Evolutionary conservation across 1,284 basidiomycete genomes (phyloP).

Genomic region (Cryptococcus wingfieldii): DNA sequence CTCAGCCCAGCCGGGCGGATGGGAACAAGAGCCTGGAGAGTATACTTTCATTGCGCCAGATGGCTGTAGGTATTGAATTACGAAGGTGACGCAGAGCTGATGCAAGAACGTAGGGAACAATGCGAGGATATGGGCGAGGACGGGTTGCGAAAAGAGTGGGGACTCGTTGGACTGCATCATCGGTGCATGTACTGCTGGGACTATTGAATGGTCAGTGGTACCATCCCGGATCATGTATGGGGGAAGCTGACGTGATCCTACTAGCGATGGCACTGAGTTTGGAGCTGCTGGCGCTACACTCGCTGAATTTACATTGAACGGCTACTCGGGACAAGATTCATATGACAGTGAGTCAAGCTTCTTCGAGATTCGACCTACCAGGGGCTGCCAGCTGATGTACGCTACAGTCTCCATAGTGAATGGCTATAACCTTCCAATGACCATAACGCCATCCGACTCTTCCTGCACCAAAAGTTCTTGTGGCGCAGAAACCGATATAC

Average conservation of each 20-base stretch:
- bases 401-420: constrained; percentile 28
- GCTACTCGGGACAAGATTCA: constrained; percentile 6
- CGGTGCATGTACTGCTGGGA: constrained; percentile 11
- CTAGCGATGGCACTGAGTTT: constrained; percentile 10
- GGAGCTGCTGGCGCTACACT: constrained; percentile 19
- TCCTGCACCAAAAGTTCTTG: constrained; percentile 15
- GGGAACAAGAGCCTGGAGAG: constrained; percentile 6
- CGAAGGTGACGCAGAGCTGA: background rate
- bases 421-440: constrained; percentile 26
- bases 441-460: constrained; percentile 14
- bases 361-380: background rate
- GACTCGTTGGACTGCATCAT: constrained; percentile 14
- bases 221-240: background rate
- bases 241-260: background rate
- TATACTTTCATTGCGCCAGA: constrained; percentile 17
- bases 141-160: constrained; percentile 18
- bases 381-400: no score
- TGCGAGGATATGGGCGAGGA: constrained; percentile 17
- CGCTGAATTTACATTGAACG: constrained; percentile 18
- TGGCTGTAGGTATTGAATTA: constrained; percentile 9
- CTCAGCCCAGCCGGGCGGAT: constrained; percentile 9
- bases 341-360: constrained; percentile 20
- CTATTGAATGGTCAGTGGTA: constrained; percentile 17
- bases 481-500: constrained; percentile 19
- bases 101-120: constrained; percentile 3